Evolutionary conservation across 2,329 filamentous ascomycete species (phyloP).

Genomic region (Trichophaea hybrida): DNA sequence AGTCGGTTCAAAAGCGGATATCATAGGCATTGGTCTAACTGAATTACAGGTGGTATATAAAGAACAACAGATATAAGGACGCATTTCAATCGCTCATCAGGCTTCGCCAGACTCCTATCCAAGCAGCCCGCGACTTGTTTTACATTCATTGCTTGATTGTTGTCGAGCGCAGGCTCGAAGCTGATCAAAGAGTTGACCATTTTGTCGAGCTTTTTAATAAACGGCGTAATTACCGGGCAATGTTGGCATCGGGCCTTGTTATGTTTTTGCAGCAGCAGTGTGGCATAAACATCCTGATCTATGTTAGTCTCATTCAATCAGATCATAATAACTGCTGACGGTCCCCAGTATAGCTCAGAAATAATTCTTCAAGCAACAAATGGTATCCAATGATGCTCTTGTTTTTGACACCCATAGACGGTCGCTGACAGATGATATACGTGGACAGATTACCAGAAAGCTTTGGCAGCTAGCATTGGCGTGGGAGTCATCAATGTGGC

Average conservation of each 20-base stretch:
- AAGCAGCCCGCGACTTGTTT: constrained; percentile 49
- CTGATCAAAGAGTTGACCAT: constrained; percentile 34
- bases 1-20: background rate
- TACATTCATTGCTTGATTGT: constrained; percentile 43
- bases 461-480: constrained; percentile 48
- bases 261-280: constrained; percentile 58
- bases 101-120: constrained; percentile 44
- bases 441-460: constrained; percentile 41
- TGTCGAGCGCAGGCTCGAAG: constrained; percentile 31
- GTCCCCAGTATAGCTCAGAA: background rate
- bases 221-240: constrained; percentile 39
- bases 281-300: constrained; percentile 58
- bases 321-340: constrained; percentile 9
- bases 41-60: constrained; percentile 46
- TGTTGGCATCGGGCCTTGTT: constrained; percentile 37
- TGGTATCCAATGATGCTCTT: constrained; percentile 3
- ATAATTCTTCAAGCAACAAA: background rate
- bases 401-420: constrained; percentile 21
- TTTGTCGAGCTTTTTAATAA: constrained; percentile 54
- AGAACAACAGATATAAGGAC: constrained; percentile 46
- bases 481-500: constrained; percentile 52
- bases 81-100: constrained; percentile 46
- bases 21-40: constrained; percentile 2
- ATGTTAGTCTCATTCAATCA: constrained; percentile 56
- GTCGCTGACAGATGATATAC: constrained; percentile 34